Base-by-base conservation (phyloP, 1,284 basidiomycete genomes). In the Rhodotorula sp. region DNA sequence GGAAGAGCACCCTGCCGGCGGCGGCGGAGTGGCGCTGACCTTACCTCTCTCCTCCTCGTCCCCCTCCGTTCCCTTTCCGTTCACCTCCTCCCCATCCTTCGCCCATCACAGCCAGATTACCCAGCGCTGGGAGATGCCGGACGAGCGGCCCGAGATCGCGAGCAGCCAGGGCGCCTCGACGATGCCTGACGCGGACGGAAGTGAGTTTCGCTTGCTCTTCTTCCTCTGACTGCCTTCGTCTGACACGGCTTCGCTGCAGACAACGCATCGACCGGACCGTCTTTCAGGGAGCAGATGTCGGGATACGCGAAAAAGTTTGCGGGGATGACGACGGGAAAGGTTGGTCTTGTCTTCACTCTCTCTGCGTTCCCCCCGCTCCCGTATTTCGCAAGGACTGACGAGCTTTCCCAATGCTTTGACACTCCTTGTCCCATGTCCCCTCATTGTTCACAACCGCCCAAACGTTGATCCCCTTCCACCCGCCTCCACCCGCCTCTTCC, bases 181-280 rank as follows among this genome's bases (percentile, higher is more conserved):
- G 2, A 64, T 66, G 57, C 68, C 68, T 11, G 65, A 66, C 22
- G 65, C 65, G 20, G 60, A 66, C 52, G 68, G 68, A 27, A 32
- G 64, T 66, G 46, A 34, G 59, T 58, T 13, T 10, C 27, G 4
- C 8, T 56, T 32, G 22, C 32, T 11, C 48, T 27, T 15, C 2
- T 9, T 57, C 34, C 32, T 56, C 17, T 17, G 3, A n/a, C 20
- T 29, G 29, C 9, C 22, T 17, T 48, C 20, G 24, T 27, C 30
- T 29, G 2, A 5, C 29, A 2, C 19, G 2, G n/a, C 11, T 1
- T 46, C n/a, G n/a, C n/a, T 20, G 20, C 5, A 32, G n/a, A 4
- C 13, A 34, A 51, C 57, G 59, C 39, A 9, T 24, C 4, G n/a
- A n/a, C n/a, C 8, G 36, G 52, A n/a, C 47, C 61, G 1, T 51